Percentiles rank a stretch among this genome's conserved stretches.
Evolutionary conservation across 495 filamentous ascomycete species (phyloP).

Genomic region (Tirmania nivea): DNA sequence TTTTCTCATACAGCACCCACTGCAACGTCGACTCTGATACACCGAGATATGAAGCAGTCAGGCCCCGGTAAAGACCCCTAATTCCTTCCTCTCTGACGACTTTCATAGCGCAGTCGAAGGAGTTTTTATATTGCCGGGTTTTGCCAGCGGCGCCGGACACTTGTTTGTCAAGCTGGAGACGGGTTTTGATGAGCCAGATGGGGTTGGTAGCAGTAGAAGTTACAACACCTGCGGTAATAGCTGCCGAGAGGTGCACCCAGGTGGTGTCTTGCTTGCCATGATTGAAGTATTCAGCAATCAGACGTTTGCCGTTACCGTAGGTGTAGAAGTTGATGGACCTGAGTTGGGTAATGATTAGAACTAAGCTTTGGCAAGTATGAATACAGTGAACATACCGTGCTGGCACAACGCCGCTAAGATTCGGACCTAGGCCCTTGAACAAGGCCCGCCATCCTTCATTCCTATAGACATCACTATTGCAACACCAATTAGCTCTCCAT

Average conservation of each 20-base stretch:
- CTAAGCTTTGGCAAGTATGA: background rate
- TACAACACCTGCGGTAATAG: slow-evolving; percentile 49
- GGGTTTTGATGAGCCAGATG: slow-evolving; percentile 82
- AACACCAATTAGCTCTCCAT: background rate
- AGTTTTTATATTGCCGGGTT: slow-evolving; percentile 54
- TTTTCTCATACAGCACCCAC: slow-evolving; percentile 68
- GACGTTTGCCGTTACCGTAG: slow-evolving; percentile 69
- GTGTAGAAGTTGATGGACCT: slow-evolving; percentile 67
- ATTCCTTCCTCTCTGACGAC: slow-evolving; percentile 57
- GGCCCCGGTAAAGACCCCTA: slow-evolving; percentile 57
- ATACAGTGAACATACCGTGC: slow-evolving; percentile 28
- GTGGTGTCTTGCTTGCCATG: slow-evolving; percentile 37
- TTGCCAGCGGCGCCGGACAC: slow-evolving; percentile 25
- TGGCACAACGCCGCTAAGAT: slow-evolving; percentile 68
- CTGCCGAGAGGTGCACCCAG: slow-evolving; percentile 50
- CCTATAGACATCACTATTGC: slow-evolving; percentile 37
- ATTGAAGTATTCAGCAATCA: slow-evolving; percentile 46
- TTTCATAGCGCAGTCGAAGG: slow-evolving; percentile 57
- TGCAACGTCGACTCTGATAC: slow-evolving; percentile 71
- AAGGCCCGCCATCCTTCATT: slow-evolving; percentile 62
- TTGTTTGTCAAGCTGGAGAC: slow-evolving; percentile 63
- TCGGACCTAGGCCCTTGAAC: slow-evolving; percentile 76
- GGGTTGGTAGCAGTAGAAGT: slow-evolving; percentile 78
- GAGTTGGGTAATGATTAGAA: too few species aligned
- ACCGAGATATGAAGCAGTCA: slow-evolving; percentile 72